Evolutionary conservation across 2,329 filamentous ascomycete species (phyloP), one percentile per base, ranked within the genome.

Genomic region (Sarocladium strictum): DNA sequence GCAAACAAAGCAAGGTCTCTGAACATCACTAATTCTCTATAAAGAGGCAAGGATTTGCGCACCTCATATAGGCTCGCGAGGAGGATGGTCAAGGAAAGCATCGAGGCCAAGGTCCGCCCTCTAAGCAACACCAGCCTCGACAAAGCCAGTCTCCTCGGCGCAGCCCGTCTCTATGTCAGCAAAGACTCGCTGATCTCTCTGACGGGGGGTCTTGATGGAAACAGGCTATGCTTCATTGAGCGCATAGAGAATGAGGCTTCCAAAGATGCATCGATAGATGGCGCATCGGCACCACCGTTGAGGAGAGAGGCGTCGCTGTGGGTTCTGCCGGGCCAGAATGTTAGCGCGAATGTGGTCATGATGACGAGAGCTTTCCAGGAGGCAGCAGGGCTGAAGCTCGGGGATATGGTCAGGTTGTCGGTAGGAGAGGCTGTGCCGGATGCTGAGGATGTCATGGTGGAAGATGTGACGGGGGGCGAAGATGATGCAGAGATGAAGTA

Each of bases 311-410:
- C 77, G 4, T 72, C 76, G 27, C 69, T 79, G 1, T 80, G 77
- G 72, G 72, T 74, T 0, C 67, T 77, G 15, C 73, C 76, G 2
- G 50, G 50, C 7, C 79, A 85, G 65, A 84, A 85, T 62, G 74
- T 90, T 60, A 80, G 84, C 63, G 83, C 82, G 60, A 80, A 85
- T 58, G 77, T 90, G 55, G 75, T 88, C 51, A 79, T 92, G 75
- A 82, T 89, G 73, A 85, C 89, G 21, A 85, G 89, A 58, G 76
- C 83, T 5, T 82, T 95, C 54, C 86, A 89, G 58, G 85, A 88
- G 33, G 79, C 83, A 6, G 87, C 87, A 60, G 83, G 82, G 1
- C 80, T 96, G 61, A 86, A 86, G 57, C 74, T 94, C 3, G 84
- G 84, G 15, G 87, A 91, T 50, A 79, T 83, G 52, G 72, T 80